Base-by-base conservation (phyloP, 805 yeast species). In the Saccharomycodes ludwigii region DNA sequence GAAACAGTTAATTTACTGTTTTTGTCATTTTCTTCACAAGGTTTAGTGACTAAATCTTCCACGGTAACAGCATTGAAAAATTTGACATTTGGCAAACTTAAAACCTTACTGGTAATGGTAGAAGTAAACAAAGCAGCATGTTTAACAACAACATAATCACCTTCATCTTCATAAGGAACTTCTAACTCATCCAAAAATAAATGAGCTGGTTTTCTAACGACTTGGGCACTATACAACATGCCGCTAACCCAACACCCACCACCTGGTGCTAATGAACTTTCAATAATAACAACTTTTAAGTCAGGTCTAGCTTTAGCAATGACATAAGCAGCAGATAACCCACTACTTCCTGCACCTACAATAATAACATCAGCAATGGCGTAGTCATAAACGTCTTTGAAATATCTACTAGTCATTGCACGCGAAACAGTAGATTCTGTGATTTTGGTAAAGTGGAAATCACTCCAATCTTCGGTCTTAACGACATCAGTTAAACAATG, bases 191-290 rank as follows among this genome's bases (percentile, higher is more conserved):
- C 65, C 50, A 78, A 62, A 57, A 78, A 77, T 38, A 63, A 47
- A 38, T 78, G 73, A n/a, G 85, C 80, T 13, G 85, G 86, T 56
- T 78, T 78, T 57, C 86, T 70, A 66, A 76, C 61, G 32, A 78
- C 73, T 85, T 77, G 77, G 23, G 85, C 84, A 18, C 79, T 71
- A 54, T 78, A 76, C 39, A 78, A 59, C 52, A 75, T 83, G 9
- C 85, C 88, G 34, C 83, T 83, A 29, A 78, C 61, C 76, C 80
- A 76, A 36, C 79, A 73, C 18, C 88, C 88, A 40, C 86, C 88
- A 36, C 86, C 86, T 34, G 80, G 78, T 21, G 80, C 66, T n/a
- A 77, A 82, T 40, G 68, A 66, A 21, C 82, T 76, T 58, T 78
- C 88, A 36, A 78, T 66, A 40, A 76, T 72, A 38, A 83, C 82